phyloP scores from a whole-genome alignment of 2,329 filamentous ascomycete species.

The Chaetoscypha palmicola region DNA sequence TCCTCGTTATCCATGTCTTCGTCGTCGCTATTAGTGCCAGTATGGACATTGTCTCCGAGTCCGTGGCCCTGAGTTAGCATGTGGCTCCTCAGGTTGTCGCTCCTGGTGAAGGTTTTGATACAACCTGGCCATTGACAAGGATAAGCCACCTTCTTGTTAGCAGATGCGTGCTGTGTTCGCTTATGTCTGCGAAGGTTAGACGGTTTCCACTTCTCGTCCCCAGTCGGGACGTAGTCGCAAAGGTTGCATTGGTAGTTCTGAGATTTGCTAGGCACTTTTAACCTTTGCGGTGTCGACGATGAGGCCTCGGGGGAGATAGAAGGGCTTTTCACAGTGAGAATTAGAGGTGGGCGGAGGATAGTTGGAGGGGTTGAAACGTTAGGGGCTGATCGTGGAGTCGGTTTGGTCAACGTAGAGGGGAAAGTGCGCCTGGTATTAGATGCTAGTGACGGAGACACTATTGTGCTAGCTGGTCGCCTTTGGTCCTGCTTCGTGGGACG shows the following conservation, averaged over 20 bases:
- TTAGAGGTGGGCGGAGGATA: background rate
- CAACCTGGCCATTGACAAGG: slow-evolving; percentile 19
- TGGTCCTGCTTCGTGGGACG: background rate
- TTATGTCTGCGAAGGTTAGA: slow-evolving; percentile 25
- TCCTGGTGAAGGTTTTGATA: slow-evolving; percentile 19
- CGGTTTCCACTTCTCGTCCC: slow-evolving; percentile 24
- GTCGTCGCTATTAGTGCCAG: no score
- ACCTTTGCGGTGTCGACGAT: background rate
- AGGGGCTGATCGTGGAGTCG: no score
- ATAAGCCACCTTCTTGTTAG: slow-evolving; percentile 10
- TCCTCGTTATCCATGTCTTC: no score
- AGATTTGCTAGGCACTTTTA: background rate
- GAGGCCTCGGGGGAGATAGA: background rate
- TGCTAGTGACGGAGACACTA: no score
- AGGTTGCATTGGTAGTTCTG: slow-evolving; percentile 13
- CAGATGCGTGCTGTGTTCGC: slow-evolving; percentile 18
- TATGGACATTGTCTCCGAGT: no score
- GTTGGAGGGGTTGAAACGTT: no score
- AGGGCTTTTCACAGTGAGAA: background rate
- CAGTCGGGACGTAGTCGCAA: slow-evolving; percentile 19
- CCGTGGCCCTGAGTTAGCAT: slow-evolving; percentile 19
- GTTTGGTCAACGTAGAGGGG: no score
- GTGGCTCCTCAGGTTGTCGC: slow-evolving; percentile 24
- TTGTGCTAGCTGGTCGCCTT: background rate
- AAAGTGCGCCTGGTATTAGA: no score